A percentile compares a stretch with the other conserved stretches of the same genome.
These are phyloP conservation scores for Stylosanthes scabra DNA, from an alignment of 331 rosid species.

Conservation along the genomic window DNA sequence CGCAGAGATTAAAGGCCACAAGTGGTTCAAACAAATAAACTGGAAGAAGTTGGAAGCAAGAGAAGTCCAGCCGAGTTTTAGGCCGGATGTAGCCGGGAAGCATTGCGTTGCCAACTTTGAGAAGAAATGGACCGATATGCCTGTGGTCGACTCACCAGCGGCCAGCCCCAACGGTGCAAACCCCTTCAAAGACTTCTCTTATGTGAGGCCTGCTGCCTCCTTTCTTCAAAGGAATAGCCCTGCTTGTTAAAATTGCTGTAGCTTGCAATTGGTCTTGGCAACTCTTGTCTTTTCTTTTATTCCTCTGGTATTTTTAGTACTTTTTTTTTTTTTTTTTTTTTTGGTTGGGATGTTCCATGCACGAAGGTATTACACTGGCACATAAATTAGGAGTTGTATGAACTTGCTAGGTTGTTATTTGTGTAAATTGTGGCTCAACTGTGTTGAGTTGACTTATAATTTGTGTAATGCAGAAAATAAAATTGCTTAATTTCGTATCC, in stretches of 20 bases:
- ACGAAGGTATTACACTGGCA: constrained; percentile 18
- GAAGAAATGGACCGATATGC: constrained; percentile 94
- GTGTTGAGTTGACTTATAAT: constrained; percentile 35
- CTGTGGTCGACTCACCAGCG: constrained; percentile 82
- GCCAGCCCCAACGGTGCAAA: constrained; percentile 85
- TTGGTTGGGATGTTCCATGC: neutral
- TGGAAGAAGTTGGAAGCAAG: constrained; percentile 84
- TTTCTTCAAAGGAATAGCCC: constrained; percentile 64
- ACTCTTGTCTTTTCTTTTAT: neutral
- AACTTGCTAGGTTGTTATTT: constrained; percentile 21
- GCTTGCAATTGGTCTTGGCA: constrained; percentile 17
- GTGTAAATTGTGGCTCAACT: constrained; percentile 37
- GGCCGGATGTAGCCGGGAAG: constrained; percentile 87
- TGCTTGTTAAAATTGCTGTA: constrained; percentile 27
- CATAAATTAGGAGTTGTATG: constrained; percentile 4
- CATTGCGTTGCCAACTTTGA: constrained; percentile 95
- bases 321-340: constrained; percentile 24
- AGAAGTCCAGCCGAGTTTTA: constrained; percentile 87
- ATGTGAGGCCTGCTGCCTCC: constrained; percentile 84
- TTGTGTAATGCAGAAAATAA: constrained; percentile 27
- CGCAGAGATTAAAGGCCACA: constrained; percentile 81
- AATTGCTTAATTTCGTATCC: constrained; percentile 10
- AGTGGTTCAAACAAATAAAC: constrained; percentile 86
- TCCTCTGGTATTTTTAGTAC: neutral
- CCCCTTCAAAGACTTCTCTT: constrained; percentile 78